A percentile compares a stretch with the other conserved stretches of the same genome.
Conservation (phyloP, 208 protist species). For the Leishmania aethiopica region DNA sequence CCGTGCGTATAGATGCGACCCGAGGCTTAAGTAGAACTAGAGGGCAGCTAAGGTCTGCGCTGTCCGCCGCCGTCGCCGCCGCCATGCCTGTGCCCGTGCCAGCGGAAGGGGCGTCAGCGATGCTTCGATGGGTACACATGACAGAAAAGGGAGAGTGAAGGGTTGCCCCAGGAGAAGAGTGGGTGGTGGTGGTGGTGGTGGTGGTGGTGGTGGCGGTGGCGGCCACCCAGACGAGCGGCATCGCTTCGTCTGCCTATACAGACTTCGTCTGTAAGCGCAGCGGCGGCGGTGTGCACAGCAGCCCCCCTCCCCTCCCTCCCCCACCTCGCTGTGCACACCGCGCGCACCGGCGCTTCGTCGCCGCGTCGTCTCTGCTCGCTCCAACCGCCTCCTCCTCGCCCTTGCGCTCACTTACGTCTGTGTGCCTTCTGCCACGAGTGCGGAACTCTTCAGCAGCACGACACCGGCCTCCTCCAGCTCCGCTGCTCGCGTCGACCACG, state of each 20-base stretch:
- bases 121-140: background rate
- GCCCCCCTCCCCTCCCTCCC: too few species aligned
- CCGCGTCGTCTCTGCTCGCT: background rate
- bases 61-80: too few species aligned
- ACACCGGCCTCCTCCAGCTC: constrained; percentile 14
- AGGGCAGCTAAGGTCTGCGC: too few species aligned
- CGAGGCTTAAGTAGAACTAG: too few species aligned
- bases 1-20: too few species aligned
- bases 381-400: background rate
- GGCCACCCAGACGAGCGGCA: background rate
- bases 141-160: background rate
- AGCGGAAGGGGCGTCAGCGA: background rate
- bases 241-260: too few species aligned
- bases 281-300: background rate
- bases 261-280: too few species aligned
- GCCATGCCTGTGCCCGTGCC: too few species aligned
- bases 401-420: background rate
- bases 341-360: background rate
- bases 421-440: background rate
- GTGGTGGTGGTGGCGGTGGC: background rate
- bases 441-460: background rate
- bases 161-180: background rate
- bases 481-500: background rate
- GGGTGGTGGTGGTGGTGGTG: background rate
- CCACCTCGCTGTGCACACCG: background rate